phyloP scores from a whole-genome alignment of 352 stramenopile species.

The Thraustotheca clavata region DNA sequence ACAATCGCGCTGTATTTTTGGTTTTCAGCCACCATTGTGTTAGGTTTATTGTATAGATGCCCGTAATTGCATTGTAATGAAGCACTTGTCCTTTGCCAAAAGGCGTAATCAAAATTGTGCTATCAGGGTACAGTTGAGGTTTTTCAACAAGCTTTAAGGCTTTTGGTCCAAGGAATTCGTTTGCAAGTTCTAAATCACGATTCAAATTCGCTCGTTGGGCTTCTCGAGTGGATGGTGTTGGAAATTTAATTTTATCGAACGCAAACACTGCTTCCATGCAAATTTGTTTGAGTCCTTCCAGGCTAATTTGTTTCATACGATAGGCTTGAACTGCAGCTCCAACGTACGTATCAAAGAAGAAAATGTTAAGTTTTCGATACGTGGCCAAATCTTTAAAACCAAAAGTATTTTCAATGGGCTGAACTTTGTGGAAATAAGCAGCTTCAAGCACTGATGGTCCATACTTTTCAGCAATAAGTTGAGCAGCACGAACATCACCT shows the following conservation, averaged over 20 bases:
- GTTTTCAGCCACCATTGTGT: conserved; percentile 39
- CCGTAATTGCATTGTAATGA: conserved; percentile 50
- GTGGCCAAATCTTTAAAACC: conserved; percentile 69
- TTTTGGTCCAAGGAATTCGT: conserved; percentile 61
- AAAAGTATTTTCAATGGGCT: conserved; percentile 78
- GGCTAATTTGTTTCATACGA: conserved; percentile 58
- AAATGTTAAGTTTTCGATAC: conserved; percentile 82
- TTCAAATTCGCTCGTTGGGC: conserved; percentile 54
- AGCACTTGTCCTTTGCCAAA: conserved; percentile 65
- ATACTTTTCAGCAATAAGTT: conserved; percentile 82
- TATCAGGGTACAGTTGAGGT: conserved; percentile 33
- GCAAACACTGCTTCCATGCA: conserved; percentile 37
- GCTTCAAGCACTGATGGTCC: conserved; percentile 54
- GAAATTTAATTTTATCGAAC: conserved; percentile 45
- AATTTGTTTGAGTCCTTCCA: conserved; percentile 61
- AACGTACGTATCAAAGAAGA: conserved; percentile 89
- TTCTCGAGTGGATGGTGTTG: conserved; percentile 55
- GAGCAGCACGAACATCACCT: conserved; percentile 85
- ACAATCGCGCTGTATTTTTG: conserved; percentile 29
- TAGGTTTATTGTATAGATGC: conserved; percentile 78
- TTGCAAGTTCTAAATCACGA: conserved; percentile 46
- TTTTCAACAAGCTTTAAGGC: conserved; percentile 33
- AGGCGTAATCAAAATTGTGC: conserved; percentile 60
- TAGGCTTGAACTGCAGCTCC: conserved; percentile 73
- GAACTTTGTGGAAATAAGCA: conserved; percentile 86